Percentiles rank a stretch among this genome's conserved stretches.
Conservation (phyloP, 352 stramenopile species). For the Globisporangium rhizosaccharum region DNA sequence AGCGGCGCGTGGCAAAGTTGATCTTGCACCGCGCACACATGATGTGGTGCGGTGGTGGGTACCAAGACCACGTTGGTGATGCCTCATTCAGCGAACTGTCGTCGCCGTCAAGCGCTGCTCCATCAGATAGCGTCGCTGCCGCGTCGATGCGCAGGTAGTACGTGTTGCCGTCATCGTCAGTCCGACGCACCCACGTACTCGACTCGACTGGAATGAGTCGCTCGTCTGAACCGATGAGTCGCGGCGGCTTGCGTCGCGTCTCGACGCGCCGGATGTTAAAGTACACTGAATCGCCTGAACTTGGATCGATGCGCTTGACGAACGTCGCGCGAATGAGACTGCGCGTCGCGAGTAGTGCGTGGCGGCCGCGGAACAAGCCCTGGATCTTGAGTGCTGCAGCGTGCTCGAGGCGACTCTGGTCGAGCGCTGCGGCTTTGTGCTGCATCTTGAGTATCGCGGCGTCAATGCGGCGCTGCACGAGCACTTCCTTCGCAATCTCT, state of each 20-base stretch:
- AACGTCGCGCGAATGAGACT: conserved; percentile 47
- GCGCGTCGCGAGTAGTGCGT: conserved; percentile 33
- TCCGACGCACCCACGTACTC: conserved; percentile 47
- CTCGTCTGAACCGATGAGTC: conserved; percentile 48
- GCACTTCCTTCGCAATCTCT: conserved; percentile 46
- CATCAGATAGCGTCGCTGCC: too few species aligned
- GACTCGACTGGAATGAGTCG: conserved; percentile 49
- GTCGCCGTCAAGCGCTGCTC: too few species aligned
- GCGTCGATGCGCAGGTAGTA: conserved; percentile 49
- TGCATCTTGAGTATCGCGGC: conserved; percentile 26
- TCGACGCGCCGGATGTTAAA: conserved; percentile 52
- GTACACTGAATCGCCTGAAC: conserved; percentile 43
- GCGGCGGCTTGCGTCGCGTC: conserved; percentile 27
- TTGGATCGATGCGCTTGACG: conserved; percentile 58
- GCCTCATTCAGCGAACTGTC: background rate
- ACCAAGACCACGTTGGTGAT: conserved; percentile 15
- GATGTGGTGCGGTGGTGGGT: conserved; percentile 47
- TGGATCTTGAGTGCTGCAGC: conserved; percentile 52
- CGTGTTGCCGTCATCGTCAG: conserved; percentile 35
- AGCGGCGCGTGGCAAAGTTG: conserved; percentile 53
- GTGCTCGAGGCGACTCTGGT: conserved; percentile 25
- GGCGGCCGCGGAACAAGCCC: conserved; percentile 51
- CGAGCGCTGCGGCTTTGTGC: conserved; percentile 20
- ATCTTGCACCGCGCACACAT: conserved; percentile 44
- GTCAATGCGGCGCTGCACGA: conserved; percentile 48